phyloP scores from a whole-genome alignment of 2,329 filamentous ascomycete species.

The Clonostachys chloroleuca region DNA sequence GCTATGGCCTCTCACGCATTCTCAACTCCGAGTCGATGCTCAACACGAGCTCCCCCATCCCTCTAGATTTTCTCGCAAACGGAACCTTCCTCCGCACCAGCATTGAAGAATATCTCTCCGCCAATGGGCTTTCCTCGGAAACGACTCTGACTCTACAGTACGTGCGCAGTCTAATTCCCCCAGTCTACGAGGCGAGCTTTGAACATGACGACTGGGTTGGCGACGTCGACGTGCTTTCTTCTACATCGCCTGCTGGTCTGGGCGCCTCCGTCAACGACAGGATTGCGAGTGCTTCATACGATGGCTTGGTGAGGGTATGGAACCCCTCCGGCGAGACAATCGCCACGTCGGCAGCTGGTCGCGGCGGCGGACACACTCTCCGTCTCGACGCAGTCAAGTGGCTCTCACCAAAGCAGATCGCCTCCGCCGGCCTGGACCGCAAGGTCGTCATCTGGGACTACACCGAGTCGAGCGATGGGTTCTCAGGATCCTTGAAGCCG shows the following conservation, averaged over 20 bases:
- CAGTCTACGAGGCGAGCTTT: conserved; percentile 84
- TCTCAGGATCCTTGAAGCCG: conserved; percentile 61
- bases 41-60: conserved; percentile 60
- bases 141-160: conserved; percentile 87
- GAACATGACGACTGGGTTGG: conserved; percentile 98
- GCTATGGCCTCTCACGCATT: conserved; percentile 66
- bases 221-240: conserved; percentile 75
- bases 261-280: conserved; percentile 31
- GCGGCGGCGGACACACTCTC: conserved; percentile 68
- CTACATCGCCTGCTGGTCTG: conserved; percentile 55
- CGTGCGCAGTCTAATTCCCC: conserved; percentile 85
- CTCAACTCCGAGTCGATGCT: conserved; percentile 71
- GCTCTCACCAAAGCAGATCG: conserved; percentile 72
- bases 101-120: conserved; percentile 83
- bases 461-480: conserved; percentile 57
- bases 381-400: conserved; percentile 82
- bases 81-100: conserved; percentile 86
- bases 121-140: conserved; percentile 85
- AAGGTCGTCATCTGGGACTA: conserved; percentile 91
- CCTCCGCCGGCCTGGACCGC: conserved; percentile 78
- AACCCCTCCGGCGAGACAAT: conserved; percentile 82
- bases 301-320: conserved; percentile 86
- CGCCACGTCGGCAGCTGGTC: conserved; percentile 65
- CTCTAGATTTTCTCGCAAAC: conserved; percentile 94
- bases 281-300: conserved; percentile 90